Conservation (phyloP, 2,329 filamentous ascomycete genomes). For the Fusarium denticulatum region DNA sequence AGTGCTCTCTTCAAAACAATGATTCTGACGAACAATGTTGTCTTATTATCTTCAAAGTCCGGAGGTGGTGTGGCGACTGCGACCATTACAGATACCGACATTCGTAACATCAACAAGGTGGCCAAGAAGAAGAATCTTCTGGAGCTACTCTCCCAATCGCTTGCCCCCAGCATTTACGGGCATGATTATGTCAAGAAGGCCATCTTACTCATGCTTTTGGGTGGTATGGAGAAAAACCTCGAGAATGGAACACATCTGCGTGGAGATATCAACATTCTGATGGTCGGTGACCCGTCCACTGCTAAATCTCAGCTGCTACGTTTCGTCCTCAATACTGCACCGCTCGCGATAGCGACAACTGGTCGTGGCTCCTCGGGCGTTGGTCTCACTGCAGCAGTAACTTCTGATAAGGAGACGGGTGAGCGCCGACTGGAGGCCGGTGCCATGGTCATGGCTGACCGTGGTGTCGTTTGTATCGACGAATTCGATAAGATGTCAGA, state of each 20-base stretch:
- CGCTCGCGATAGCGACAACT: constrained; percentile 94
- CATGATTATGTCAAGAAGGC: constrained; percentile 99
- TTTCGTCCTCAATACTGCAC: constrained; percentile 96
- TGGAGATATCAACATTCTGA: constrained; percentile 98
- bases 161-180: constrained; percentile 96
- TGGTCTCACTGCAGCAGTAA: constrained; percentile 96
- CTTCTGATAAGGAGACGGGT: constrained; percentile 95
- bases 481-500: constrained; percentile 99
- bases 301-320: constrained; percentile 98
- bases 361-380: constrained; percentile 97
- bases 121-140: constrained; percentile 95
- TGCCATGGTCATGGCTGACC: constrained; percentile 98
- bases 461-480: constrained; percentile 97
- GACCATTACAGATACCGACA: constrained; percentile 93
- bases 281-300: constrained; percentile 98
- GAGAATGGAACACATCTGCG: constrained; percentile 97
- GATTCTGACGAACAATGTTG: constrained; percentile 93
- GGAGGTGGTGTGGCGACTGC: constrained; percentile 93
- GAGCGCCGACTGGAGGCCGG: constrained; percentile 94
- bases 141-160: constrained; percentile 89
- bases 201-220: constrained; percentile 91
- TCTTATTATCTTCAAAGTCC: constrained; percentile 93
- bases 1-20: constrained; percentile 96
- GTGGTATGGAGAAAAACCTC: constrained; percentile 97
- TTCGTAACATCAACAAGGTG: constrained; percentile 98